Percentiles rank a stretch among this genome's conserved stretches.
phyloP scores from a whole-genome alignment of 805 yeast genomes.

The Spencermartinsiella europaea region DNA sequence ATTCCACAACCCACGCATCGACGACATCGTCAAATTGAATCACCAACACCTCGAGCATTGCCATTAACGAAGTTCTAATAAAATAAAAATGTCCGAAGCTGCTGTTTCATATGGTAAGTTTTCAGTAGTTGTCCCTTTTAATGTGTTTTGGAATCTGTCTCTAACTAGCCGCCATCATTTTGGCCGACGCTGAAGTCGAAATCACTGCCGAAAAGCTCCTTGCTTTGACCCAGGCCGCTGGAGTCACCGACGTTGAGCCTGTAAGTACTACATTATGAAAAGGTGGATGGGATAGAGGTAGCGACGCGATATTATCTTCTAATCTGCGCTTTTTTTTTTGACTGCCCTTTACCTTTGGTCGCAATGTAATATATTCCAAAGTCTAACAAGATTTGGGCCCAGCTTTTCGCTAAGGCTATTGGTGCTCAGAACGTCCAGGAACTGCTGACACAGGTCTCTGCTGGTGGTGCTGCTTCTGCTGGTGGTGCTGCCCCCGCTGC shows the following conservation, averaged over 20 bases:
- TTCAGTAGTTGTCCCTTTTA: not conserved
- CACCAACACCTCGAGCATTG: conserved; percentile 5
- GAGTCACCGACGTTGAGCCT: conserved; percentile 63
- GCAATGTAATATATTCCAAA: too few species aligned
- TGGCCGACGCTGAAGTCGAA: conserved; percentile 96
- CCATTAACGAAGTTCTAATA: conserved; percentile 10
- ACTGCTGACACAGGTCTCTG: conserved; percentile 60
- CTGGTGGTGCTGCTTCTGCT: conserved; percentile 70
- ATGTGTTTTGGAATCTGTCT: not conserved
- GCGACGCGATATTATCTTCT: too few species aligned
- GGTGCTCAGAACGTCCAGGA: conserved; percentile 80
- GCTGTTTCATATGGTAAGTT: conserved; percentile 69
- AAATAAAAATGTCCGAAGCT: conserved; percentile 46
- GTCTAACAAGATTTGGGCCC: conserved; percentile 66
- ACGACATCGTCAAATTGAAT: not conserved
- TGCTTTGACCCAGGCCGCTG: conserved; percentile 75
- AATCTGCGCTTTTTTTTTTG: too few species aligned
- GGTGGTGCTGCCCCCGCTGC: conserved; percentile 62
- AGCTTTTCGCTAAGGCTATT: conserved; percentile 82
- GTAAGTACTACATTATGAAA: conserved; percentile 26
- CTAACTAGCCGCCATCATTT: conserved; percentile 78
- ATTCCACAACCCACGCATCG: not conserved
- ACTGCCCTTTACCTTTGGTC: too few species aligned
- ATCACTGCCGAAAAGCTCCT: conserved; percentile 81
- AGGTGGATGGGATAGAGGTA: not conserved